Conservation (phyloP, 331 rosid species). For the Cydonia oblonga region DNA sequence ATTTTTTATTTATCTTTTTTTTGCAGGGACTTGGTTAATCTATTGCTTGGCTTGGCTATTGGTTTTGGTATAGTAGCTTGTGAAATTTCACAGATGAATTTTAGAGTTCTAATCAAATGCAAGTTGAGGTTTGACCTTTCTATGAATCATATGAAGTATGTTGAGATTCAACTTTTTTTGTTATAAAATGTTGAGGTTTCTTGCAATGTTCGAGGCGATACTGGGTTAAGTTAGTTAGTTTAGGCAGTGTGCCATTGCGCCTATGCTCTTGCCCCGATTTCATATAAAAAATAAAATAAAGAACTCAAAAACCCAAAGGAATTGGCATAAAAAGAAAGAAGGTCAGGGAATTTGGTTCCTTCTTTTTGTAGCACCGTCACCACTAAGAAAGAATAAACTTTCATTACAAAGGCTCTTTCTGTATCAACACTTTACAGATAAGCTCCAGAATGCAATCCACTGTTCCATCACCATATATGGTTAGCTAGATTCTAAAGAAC, state of each 20-base stretch:
- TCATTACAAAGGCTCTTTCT: constrained; percentile 11
- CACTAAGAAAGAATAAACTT: constrained; percentile 28
- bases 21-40: constrained; percentile 47
- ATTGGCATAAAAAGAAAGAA: background rate
- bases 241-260: too few species aligned
- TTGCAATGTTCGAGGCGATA: background rate
- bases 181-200: background rate
- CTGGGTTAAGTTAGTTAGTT: background rate
- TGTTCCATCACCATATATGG: background rate
- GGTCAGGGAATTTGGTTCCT: constrained; percentile 50
- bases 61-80: constrained; percentile 21
- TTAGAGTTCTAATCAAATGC: background rate
- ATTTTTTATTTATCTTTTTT: too few species aligned
- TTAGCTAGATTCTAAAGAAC: background rate
- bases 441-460: background rate
- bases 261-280: background rate
- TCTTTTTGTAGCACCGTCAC: constrained; percentile 11
- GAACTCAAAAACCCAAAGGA: background rate
- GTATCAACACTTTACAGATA: background rate
- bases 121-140: background rate
- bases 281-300: background rate
- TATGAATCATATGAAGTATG: background rate
- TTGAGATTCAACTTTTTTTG: background rate
- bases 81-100: background rate
- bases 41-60: constrained; percentile 30